Conservation (phyloP, 495 filamentous ascomycete species). For the Rhypophila decipiens region DNA sequence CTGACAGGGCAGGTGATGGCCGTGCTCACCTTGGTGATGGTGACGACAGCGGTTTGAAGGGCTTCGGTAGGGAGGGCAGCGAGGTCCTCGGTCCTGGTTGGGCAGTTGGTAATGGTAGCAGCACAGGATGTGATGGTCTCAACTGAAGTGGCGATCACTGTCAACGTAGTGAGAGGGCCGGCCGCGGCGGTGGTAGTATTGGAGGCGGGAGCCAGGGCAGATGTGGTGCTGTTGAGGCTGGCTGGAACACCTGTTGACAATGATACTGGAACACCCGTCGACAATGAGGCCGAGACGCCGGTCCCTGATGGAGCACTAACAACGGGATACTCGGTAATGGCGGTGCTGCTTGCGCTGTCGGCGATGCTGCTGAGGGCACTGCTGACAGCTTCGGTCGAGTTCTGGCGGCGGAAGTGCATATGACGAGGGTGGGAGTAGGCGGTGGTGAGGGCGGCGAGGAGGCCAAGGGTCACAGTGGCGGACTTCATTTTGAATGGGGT, state of each 20-base stretch:
- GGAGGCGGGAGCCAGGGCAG: constrained; percentile 13
- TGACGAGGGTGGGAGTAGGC: constrained; percentile 38
- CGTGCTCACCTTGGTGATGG: constrained; percentile 38
- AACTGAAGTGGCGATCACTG: constrained; percentile 49
- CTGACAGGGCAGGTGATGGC: constrained; percentile 41
- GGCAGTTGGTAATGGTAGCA: constrained; percentile 58
- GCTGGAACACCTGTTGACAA: too few relatives aligned
- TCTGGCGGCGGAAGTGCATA: constrained; percentile 30
- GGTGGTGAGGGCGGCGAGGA: constrained; percentile 37
- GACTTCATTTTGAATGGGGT: constrained; percentile 40
- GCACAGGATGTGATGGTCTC: constrained; percentile 59
- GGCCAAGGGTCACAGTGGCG: constrained; percentile 33
- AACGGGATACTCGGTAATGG: not conserved
- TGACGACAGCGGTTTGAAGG: constrained; percentile 32
- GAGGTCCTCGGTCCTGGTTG: constrained; percentile 36
- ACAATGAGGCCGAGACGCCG: constrained; percentile 5
- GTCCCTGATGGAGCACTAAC: not conserved
- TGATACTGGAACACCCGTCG: too few relatives aligned
- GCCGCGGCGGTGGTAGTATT: constrained; percentile 9
- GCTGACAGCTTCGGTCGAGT: constrained; percentile 29
- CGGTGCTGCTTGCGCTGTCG: constrained; percentile 42
- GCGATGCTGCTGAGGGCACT: constrained; percentile 34
- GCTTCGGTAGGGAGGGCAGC: constrained; percentile 21
- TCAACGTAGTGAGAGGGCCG: constrained; percentile 35
- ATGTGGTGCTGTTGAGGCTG: too few relatives aligned